Evolutionary conservation across 2,329 filamentous ascomycete species (phyloP), one percentile per base, ranked within the genome.

Genomic region (Sporothrix inflata): DNA sequence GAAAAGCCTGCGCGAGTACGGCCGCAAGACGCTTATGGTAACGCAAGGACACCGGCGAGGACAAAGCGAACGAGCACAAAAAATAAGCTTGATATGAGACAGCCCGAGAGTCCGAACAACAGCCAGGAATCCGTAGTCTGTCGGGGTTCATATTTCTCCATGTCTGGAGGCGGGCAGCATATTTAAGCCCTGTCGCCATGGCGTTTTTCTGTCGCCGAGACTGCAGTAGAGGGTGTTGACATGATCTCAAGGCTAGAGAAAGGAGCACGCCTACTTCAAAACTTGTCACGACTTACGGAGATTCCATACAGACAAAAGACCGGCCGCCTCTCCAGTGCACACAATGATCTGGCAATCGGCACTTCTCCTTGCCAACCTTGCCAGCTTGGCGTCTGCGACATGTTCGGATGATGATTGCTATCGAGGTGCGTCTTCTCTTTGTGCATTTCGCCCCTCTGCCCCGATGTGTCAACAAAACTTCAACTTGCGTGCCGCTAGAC

Each of bases 21-120:
- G 34, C 57, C 57, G 57, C 21, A 21, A 14, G n/a, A 11, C 4
- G 57, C 57, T 24, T 42, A 61, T 24, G 57, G 57, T 61, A 40
- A 14, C 38, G 57, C 57, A 40, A 61, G 16, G n/a, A 42, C 3
- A 0, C 19, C 4, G 34, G 34, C 11, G 38, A 24, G 16, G 34
- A n/a, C 38, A 42, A 5, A 6, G 34, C 57, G 57, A 42, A 24
- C 34, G 38, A 63, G 57, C n/a, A 63, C 57, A 24, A 63, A 21
- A 24, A 24, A 63, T 42, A 63, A 63, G 57, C 57, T 42, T 63
- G 14, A 40, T 63, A 21, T 24, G 57, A 63, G 57, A 63, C 57
- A 63, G 57, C 34, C 34, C 57, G 34, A 57, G 4, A 63, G 38
- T 21, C 57, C 34, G 57, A 63, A 40, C 5, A 14, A 42, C 30